phyloP scores from a whole-genome alignment of 2,329 filamentous ascomycete species.

The Sarocladium oryzae region DNA sequence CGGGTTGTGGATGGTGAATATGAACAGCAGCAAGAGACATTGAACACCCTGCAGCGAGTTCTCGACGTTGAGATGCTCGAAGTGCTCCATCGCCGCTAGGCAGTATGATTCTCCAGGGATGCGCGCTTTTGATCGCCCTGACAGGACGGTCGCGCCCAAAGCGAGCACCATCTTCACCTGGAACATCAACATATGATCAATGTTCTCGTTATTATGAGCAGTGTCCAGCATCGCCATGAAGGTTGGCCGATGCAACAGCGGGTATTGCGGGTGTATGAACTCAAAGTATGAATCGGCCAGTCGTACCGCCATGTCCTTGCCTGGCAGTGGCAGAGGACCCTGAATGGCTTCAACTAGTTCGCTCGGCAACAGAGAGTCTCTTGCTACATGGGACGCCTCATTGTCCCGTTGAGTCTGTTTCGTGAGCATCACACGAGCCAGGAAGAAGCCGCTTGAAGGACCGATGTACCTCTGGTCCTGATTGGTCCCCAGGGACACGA shows the following conservation, averaged over 20 bases:
- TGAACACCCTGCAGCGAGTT: constrained; percentile 43
- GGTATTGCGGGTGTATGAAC: constrained; percentile 40
- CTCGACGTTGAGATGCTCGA: constrained; percentile 40
- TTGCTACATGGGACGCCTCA: not conserved
- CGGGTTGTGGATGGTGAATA: constrained; percentile 45
- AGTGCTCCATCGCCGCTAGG: constrained; percentile 37
- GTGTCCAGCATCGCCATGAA: constrained; percentile 32
- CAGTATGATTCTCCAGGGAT: constrained; percentile 44
- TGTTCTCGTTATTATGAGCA: constrained; percentile 26
- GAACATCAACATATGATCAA: constrained; percentile 24
- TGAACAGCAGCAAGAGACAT: constrained; percentile 37
- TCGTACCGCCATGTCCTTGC: constrained; percentile 28
- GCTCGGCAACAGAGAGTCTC: constrained; percentile 1
- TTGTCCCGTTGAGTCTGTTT: constrained; percentile 22
- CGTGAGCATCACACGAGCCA: constrained; percentile 42
- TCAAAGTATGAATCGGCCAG: constrained; percentile 42
- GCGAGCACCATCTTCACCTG: constrained; percentile 49
- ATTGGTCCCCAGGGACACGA: constrained; percentile 42
- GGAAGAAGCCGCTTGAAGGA: constrained; percentile 48
- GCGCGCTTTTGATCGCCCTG: constrained; percentile 33
- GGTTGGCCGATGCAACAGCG: constrained; percentile 39
- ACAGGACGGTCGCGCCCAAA: constrained; percentile 38
- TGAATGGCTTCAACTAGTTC: constrained; percentile 26
- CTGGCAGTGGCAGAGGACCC: constrained; percentile 25
- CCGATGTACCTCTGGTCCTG: constrained; percentile 46